Conservation (phyloP, 1,139 yeast genomes). For the Yamadazyma spencermartinsiae region DNA sequence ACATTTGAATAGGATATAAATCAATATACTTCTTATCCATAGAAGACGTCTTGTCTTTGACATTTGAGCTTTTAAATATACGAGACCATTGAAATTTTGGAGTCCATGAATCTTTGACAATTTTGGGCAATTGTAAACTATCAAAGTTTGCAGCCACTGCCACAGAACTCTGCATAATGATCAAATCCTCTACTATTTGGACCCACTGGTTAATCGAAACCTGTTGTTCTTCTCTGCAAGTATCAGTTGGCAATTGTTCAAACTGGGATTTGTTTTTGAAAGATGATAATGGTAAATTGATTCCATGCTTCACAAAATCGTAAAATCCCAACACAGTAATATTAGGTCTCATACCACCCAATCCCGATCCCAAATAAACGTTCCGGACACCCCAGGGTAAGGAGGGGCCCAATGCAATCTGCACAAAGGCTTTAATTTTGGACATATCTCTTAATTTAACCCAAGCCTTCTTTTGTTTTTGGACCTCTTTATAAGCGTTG, state of each 20-base stretch:
- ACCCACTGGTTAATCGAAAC: constrained; percentile 85
- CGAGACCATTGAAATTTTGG: constrained; percentile 19
- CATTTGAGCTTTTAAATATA: constrained; percentile 9
- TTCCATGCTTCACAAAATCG: constrained; percentile 53
- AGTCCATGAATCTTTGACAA: constrained; percentile 12
- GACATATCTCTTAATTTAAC: constrained; percentile 72
- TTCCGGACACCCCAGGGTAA: constrained; percentile 96
- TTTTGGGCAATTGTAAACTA: constrained; percentile 55
- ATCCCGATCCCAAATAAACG: constrained; percentile 86
- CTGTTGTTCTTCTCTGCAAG: constrained; percentile 68
- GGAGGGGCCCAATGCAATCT: constrained; percentile 83
- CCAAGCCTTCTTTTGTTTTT: constrained; percentile 81
- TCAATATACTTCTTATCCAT: constrained; percentile 57
- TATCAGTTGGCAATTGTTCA: constrained; percentile 71
- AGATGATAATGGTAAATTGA: constrained; percentile 27
- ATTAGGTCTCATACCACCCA: constrained; percentile 97
- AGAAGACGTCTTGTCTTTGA: constrained; percentile 6
- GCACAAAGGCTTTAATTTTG: constrained; percentile 88
- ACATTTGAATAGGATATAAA: constrained; percentile 94
- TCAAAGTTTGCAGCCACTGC: constrained; percentile 91
- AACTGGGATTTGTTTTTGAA: constrained; percentile 19
- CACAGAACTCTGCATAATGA: constrained; percentile 90
- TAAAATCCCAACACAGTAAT: constrained; percentile 89
- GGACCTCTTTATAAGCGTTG: constrained; percentile 58
- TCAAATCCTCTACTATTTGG: constrained; percentile 82